phyloP scores from a whole-genome alignment of 768 basidiomycete genomes.

The Podaxis sp. region DNA sequence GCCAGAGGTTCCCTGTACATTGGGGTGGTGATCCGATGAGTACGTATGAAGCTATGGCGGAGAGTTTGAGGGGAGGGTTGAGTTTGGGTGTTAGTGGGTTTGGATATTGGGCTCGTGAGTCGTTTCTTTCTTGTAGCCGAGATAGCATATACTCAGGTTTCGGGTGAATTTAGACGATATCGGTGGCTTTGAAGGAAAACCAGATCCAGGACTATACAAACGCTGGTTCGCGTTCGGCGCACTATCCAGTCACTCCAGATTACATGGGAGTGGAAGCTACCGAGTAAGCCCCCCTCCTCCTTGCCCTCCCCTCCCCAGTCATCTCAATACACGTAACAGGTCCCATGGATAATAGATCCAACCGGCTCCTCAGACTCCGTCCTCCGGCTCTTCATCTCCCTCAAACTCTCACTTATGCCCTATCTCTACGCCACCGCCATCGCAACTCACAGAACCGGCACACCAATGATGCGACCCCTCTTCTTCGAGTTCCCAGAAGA shows the following conservation, averaged over 20 bases:
- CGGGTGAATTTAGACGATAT: conserved; percentile 35
- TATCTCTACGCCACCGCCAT: conserved; percentile 37
- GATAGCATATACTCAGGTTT: background rate
- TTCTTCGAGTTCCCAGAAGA: conserved; percentile 36
- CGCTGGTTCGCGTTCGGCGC: conserved; percentile 45
- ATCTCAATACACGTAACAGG: conserved; percentile 16
- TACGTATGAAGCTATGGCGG: conserved; percentile 49
- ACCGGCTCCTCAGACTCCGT: conserved; percentile 35
- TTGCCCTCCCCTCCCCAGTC: background rate
- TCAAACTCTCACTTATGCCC: conserved; percentile 46
- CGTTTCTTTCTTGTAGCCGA: background rate
- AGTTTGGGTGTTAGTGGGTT: conserved; percentile 43
- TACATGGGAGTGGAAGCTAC: conserved; percentile 48
- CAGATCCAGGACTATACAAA: conserved; percentile 39
- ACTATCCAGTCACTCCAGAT: conserved; percentile 41
- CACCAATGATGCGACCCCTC: conserved; percentile 34
- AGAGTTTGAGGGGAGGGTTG: conserved; percentile 44
- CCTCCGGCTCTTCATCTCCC: conserved; percentile 38
- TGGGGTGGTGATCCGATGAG: conserved; percentile 49
- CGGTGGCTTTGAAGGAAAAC: conserved; percentile 37
- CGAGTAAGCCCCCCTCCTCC: conserved; percentile 28
- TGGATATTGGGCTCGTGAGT: conserved; percentile 40
- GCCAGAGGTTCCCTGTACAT: conserved; percentile 41
- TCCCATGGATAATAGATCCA: conserved; percentile 45
- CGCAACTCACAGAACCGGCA: conserved; percentile 29